A percentile compares a stretch with the other conserved stretches of the same genome.
phyloP scores from a whole-genome alignment of 2,329 filamentous ascomycete genomes.

The Fusarium piperis region DNA sequence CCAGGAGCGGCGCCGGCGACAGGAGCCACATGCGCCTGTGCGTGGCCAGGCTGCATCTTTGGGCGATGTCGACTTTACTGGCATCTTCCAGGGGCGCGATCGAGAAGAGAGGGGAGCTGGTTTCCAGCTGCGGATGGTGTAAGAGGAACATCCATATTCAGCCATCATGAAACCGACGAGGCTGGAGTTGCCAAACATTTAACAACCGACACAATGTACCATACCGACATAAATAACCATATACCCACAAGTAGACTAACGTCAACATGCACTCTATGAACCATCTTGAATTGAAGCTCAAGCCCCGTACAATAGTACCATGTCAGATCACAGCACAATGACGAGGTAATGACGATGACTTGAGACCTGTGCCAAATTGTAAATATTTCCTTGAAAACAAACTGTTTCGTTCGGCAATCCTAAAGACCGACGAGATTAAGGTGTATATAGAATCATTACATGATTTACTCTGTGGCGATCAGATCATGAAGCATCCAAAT shows the following conservation, averaged over 20 bases:
- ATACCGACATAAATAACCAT: background rate
- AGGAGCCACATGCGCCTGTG: conserved; percentile 82
- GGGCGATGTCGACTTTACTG: conserved; percentile 71
- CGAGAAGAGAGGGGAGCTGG: conserved; percentile 73
- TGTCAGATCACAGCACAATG: background rate
- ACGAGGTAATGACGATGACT: background rate
- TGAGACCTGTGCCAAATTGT: background rate
- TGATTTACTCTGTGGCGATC: conserved; percentile 30
- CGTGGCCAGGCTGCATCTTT: conserved; percentile 73
- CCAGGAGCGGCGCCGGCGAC: conserved; percentile 80
- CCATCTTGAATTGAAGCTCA: background rate
- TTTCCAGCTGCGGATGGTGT: conserved; percentile 71
- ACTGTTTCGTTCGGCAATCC: background rate
- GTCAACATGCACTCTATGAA: background rate
- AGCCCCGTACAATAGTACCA: background rate
- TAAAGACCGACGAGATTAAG: conserved; percentile 33
- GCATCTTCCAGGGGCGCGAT: conserved; percentile 75
- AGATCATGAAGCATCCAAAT: conserved; percentile 38
- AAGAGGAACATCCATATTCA: background rate
- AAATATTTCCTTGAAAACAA: conserved; percentile 6
- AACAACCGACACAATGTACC: background rate
- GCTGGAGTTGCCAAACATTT: background rate
- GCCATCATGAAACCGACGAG: background rate
- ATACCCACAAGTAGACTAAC: background rate
- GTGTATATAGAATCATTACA: conserved; percentile 41